phyloP scores from a whole-genome alignment of 768 basidiomycete genomes.

The Clavaria fumosa region DNA sequence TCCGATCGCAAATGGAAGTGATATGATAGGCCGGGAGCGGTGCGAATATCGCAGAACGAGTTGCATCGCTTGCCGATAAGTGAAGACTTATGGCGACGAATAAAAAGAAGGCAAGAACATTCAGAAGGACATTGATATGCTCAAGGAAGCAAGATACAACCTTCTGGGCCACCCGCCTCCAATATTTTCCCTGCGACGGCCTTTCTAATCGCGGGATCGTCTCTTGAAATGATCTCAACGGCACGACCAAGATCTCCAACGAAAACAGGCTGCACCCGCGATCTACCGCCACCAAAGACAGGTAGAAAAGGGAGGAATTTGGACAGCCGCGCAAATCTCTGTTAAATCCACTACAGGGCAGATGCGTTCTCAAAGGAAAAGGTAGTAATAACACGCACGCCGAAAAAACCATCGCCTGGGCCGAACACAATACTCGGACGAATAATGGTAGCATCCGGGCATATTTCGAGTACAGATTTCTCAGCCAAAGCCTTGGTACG shows the following conservation, averaged over 20 bases:
- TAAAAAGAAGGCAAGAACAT: not conserved
- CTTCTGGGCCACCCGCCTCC: slow-evolving; percentile 26
- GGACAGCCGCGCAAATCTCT: slow-evolving; percentile 52
- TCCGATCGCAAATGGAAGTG: slow-evolving; percentile 48
- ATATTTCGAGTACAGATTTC: slow-evolving; percentile 29
- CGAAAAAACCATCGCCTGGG: slow-evolving; percentile 63
- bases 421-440: slow-evolving; percentile 66
- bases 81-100: slow-evolving; percentile 31
- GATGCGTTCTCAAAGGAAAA: not conserved
- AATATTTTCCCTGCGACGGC: slow-evolving; percentile 36
- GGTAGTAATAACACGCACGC: slow-evolving; percentile 24
- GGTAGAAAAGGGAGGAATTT: slow-evolving; percentile 52
- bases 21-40: slow-evolving; percentile 41
- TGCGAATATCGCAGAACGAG: slow-evolving; percentile 39
- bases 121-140: no score
- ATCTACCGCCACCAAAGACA: slow-evolving; percentile 56
- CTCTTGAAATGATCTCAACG: slow-evolving; percentile 41
- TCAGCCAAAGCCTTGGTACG: slow-evolving; percentile 54
- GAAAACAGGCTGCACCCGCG: slow-evolving; percentile 60
- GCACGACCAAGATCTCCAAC: slow-evolving; percentile 50
- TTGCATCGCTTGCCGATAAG: slow-evolving; percentile 53
- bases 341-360: not conserved
- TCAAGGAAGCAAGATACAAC: slow-evolving; percentile 11
- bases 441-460: slow-evolving; percentile 42
- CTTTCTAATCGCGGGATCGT: slow-evolving; percentile 26